A percentile compares a stretch with the other conserved stretches of the same genome.
These are phyloP conservation scores for Penicillium sp. DNA, from an alignment of 2,329 filamentous ascomycete genomes.

Conservation along the genomic window DNA sequence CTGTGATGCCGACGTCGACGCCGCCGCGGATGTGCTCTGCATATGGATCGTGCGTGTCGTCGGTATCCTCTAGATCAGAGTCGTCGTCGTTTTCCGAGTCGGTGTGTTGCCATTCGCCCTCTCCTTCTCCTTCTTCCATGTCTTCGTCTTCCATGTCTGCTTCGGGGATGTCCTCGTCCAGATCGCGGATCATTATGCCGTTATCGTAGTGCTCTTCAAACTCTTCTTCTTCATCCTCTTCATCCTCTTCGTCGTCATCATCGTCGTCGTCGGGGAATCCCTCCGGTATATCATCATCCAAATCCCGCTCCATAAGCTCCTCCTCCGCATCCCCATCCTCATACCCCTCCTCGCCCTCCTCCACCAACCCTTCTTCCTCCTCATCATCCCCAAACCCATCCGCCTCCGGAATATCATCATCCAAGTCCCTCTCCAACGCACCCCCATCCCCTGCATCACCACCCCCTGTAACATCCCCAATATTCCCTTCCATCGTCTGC, in stretches of 20 bases:
- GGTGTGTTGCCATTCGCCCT: slow-evolving; percentile 68
- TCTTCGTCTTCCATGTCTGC: slow-evolving; percentile 47
- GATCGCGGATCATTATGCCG: slow-evolving; percentile 62
- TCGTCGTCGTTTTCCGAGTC: slow-evolving; percentile 54
- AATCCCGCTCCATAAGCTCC: slow-evolving; percentile 53
- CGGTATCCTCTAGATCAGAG: slow-evolving; percentile 38
- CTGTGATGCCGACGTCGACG: background rate
- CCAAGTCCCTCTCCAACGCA: slow-evolving; percentile 40
- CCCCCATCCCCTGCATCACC: background rate
- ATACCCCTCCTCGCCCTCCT: slow-evolving; percentile 45
- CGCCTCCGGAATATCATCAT: slow-evolving; percentile 45
- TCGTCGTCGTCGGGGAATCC: slow-evolving; percentile 46
- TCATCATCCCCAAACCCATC: slow-evolving; percentile 45
- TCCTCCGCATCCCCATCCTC: slow-evolving; percentile 52
- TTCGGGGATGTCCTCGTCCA: slow-evolving; percentile 69
- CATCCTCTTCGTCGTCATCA: slow-evolving; percentile 41
- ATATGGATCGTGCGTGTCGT: slow-evolving; percentile 28
- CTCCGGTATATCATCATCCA: slow-evolving; percentile 72
- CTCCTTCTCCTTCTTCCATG: slow-evolving; percentile 40
- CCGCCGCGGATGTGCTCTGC: slow-evolving; percentile 22
- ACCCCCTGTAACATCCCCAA: too few species aligned
- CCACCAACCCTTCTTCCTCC: slow-evolving; percentile 30
- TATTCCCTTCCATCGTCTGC: too few species aligned
- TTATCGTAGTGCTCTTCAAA: slow-evolving; percentile 53
- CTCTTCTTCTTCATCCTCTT: slow-evolving; percentile 42